phyloP scores from a whole-genome alignment of 1,284 basidiomycete species.

The Ustilago trichophora region DNA sequence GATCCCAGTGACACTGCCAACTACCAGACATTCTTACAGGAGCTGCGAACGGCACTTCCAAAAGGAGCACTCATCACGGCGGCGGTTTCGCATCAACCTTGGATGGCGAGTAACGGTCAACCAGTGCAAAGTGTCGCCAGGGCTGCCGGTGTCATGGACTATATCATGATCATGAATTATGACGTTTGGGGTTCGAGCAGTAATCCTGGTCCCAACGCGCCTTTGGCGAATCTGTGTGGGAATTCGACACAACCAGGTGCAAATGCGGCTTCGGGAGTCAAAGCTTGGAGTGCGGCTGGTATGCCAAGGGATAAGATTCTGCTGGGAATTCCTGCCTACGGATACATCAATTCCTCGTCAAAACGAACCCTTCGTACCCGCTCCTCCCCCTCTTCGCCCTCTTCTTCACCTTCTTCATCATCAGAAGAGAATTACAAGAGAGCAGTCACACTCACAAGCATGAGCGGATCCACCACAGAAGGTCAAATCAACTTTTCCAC shows the following conservation, averaged over 20 bases:
- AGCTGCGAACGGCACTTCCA: constrained; percentile 67
- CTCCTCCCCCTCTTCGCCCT: not conserved
- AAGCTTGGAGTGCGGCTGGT: constrained; percentile 53
- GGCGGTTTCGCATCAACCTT: constrained; percentile 45
- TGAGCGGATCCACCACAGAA: constrained; percentile 14
- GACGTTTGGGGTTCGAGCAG: constrained; percentile 54
- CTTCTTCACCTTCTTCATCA: not conserved
- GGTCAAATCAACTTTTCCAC: constrained; percentile 55
- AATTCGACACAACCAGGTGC: constrained; percentile 55
- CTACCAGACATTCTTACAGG: constrained; percentile 59
- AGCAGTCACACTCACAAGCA: constrained; percentile 25
- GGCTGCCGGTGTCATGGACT: constrained; percentile 47
- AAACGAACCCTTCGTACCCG: constrained; percentile 12
- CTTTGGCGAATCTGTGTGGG: constrained; percentile 57
- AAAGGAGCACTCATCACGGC: constrained; percentile 66
- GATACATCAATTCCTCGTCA: constrained; percentile 45
- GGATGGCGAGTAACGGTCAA: constrained; percentile 36
- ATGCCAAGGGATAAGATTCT: constrained; percentile 60
- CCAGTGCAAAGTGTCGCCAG: constrained; percentile 47
- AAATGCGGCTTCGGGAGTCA: constrained; percentile 53
- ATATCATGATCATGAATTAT: constrained; percentile 63
- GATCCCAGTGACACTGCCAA: constrained; percentile 48
- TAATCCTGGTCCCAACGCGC: constrained; percentile 55
- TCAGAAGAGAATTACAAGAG: not conserved
- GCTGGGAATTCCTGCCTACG: constrained; percentile 55